These are phyloP conservation scores for Podaxis sp. DNA, from an alignment of 768 basidiomycete species.

Conservation along the genomic window DNA sequence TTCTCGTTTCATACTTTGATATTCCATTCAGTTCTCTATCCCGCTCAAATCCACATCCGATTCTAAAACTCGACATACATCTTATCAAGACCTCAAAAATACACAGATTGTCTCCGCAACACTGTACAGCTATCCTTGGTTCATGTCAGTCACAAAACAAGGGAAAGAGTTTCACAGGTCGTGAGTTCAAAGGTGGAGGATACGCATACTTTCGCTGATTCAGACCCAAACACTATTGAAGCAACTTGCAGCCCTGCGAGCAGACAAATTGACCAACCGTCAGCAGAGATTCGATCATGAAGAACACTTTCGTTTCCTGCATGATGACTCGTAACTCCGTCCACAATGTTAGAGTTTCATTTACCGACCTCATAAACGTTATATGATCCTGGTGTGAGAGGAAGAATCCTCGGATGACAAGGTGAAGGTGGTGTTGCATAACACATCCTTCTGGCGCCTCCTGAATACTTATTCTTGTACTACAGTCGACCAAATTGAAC, in stretches of 20 bases:
- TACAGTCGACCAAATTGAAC: too few relatives aligned
- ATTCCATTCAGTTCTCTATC: not conserved
- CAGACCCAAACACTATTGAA: not conserved
- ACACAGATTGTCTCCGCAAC: too few relatives aligned
- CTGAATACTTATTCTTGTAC: too few relatives aligned
- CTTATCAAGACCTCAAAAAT: too few relatives aligned
- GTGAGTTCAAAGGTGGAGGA: too few relatives aligned
- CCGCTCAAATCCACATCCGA: too few relatives aligned
- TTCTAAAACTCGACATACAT: too few relatives aligned
- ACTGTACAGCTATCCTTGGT: too few relatives aligned
- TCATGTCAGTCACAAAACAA: too few relatives aligned
- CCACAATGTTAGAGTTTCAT: not conserved
- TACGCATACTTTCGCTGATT: not conserved
- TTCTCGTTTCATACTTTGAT: not conserved
- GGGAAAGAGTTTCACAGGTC: too few relatives aligned
- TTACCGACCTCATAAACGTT: not conserved
- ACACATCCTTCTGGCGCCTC: not conserved
- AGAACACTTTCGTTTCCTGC: not conserved
- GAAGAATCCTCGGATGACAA: not conserved
- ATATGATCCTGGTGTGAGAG: not conserved
- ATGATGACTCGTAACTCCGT: not conserved
- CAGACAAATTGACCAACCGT: not conserved
- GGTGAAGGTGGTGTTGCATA: not conserved
- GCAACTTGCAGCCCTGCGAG: not conserved
- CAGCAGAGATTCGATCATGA: not conserved